A percentile compares a stretch with the other conserved stretches of the same genome.
phyloP scores from a whole-genome alignment of 768 basidiomycete species.

The Filobasidium floriforme region DNA sequence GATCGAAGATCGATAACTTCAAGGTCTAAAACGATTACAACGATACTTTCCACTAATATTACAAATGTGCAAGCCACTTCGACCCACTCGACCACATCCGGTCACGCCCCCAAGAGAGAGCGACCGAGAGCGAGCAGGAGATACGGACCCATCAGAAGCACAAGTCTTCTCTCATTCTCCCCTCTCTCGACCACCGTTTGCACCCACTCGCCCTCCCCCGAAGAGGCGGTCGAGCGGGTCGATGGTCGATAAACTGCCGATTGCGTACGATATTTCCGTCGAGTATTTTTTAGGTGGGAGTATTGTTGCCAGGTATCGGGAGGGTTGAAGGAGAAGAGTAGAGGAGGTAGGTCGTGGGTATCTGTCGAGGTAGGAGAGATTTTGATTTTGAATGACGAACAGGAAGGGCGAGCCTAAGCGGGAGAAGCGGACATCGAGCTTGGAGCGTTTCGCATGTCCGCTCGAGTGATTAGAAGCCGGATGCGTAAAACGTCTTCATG shows the following conservation, averaged over 20 bases:
- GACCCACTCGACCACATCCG: slow-evolving; percentile 6
- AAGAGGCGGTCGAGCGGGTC: not conserved
- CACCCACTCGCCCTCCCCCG: too few relatives aligned
- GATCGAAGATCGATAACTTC: too few relatives aligned
- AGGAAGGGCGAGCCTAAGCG: too few relatives aligned
- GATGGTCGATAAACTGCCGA: not conserved
- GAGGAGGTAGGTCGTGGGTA: too few relatives aligned
- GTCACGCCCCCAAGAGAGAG: not conserved
- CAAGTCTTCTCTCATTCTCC: not conserved
- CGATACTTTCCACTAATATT: not conserved
- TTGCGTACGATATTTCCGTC: not conserved
- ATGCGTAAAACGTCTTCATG: too few relatives aligned
- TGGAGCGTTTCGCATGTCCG: too few relatives aligned
- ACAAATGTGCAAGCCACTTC: slow-evolving; percentile 6
- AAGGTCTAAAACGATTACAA: too few relatives aligned
- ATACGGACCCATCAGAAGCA: not conserved
- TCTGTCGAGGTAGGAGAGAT: too few relatives aligned
- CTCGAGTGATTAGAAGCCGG: too few relatives aligned
- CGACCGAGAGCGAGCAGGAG: slow-evolving; percentile 1
- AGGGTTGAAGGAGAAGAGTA: not conserved
- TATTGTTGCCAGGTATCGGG: not conserved
- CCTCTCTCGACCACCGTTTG: not conserved
- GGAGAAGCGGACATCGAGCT: too few relatives aligned
- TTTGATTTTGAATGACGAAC: too few relatives aligned
- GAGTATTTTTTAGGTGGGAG: not conserved